Base-by-base conservation (phyloP, 2,329 filamentous ascomycete species). In the Purpureocillium lavendulum region DNA sequence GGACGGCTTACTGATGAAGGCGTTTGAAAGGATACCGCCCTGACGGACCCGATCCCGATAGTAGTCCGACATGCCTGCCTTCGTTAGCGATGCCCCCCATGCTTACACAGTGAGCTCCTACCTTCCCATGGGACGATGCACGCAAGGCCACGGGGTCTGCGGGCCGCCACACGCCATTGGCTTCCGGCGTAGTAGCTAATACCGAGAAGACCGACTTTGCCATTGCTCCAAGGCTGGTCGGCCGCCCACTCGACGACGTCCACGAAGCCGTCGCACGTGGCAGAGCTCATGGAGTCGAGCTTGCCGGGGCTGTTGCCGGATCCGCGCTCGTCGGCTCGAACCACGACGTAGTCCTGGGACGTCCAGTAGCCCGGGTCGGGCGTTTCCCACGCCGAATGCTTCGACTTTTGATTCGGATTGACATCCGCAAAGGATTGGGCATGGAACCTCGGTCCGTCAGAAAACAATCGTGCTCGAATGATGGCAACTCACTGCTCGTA, bases 361-460 rank as follows among this genome's bases (percentile, higher is more conserved):
- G 73, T 76, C 75, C 75, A 79, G 55, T 65, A 78, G 3, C 57
- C 64, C 0, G 75, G 74, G 35, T 76, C 73, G 0, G 75, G 75
- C 0, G 73, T 77, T 52, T 78, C 74, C 74, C 75, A 79, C 3
- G 71, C 67, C 0, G 73, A 75, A 50, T 78, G 70, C 8, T 58
- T 54, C 0, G 70, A 75, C 18, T 64, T 64, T 47, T 79, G 74
- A 43, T 69, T 63, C 0, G 69, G 64, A 40, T 74, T 74, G 4
- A 78, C 67, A 43, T 78, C 67, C 32, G 51, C 48, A 39, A 66
- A 73, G 8, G 60, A 67, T 15, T 56, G 53, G 1, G 56, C 46
- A 29, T 58, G 57, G 46, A 68, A 70, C 36, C 57, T 65, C 6
- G 10, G 5, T 5, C 10, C 21, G 21, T 26, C n/a, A n/a, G n/a